Percentiles rank a stretch among this genome's conserved stretches.
Evolutionary conservation across 2,329 filamentous ascomycete species (phyloP).

Genomic region (Sodiomyces alkalinus): DNA sequence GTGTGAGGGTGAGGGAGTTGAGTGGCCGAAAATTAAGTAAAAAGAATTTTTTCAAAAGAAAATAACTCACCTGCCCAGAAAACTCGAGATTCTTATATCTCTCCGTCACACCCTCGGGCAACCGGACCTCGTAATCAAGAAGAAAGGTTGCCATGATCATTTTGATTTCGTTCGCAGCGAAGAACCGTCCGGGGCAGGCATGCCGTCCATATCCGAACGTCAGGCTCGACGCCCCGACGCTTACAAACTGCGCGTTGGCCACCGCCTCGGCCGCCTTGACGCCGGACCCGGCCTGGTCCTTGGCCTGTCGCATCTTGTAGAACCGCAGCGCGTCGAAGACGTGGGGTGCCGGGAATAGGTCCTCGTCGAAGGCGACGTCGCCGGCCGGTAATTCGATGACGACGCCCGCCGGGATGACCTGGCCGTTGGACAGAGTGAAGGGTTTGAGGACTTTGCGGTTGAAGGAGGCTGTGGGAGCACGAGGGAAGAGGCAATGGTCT

Average conservation of each 20-base stretch:
- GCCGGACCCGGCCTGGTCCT: slow-evolving; percentile 18
- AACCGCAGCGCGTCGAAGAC: slow-evolving; percentile 34
- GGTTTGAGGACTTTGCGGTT: slow-evolving; percentile 29
- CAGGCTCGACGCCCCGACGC: slow-evolving; percentile 24
- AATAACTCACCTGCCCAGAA: no score
- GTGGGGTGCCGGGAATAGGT: slow-evolving; percentile 23
- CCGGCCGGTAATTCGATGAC: slow-evolving; percentile 24
- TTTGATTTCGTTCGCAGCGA: slow-evolving; percentile 30
- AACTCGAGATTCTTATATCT: no score
- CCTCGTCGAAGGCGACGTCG: slow-evolving; percentile 24
- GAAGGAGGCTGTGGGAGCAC: slow-evolving; percentile 21
- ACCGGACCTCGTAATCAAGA: slow-evolving; percentile 25
- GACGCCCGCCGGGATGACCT: slow-evolving; percentile 24
- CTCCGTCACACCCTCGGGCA: no score
- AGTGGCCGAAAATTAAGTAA: no score
- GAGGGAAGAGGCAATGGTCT: slow-evolving; percentile 6
- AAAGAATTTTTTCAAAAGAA: no score
- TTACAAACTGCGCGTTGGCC: slow-evolving; percentile 27
- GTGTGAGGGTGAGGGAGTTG: no score
- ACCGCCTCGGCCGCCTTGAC: slow-evolving; percentile 18
- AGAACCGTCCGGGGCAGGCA: slow-evolving; percentile 32
- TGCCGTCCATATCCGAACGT: slow-evolving; percentile 32
- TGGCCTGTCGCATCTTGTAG: slow-evolving; percentile 25
- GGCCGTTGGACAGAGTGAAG: slow-evolving; percentile 28
- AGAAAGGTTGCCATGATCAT: slow-evolving; percentile 24